Evolutionary conservation across 768 basidiomycete species (phyloP).

Genomic region (Phanerodontia chrysosporium): DNA sequence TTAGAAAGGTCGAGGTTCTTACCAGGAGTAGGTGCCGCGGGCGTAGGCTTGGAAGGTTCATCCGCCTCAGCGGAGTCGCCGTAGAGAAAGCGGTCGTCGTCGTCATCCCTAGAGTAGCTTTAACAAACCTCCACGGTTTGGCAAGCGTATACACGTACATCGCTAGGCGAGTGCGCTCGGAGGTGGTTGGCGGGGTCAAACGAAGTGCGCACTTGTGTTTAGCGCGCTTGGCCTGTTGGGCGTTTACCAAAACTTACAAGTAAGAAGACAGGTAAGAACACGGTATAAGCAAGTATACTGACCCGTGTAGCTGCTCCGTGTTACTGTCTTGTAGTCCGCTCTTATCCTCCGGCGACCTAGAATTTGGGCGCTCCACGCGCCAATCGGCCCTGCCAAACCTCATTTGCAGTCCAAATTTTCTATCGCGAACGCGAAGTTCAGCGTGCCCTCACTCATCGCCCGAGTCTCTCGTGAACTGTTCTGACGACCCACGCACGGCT

Average conservation of each 20-base stretch:
- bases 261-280: background rate
- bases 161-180: background rate
- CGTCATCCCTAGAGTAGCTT: conserved; percentile 24
- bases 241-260: background rate
- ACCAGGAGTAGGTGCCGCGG: conserved; percentile 36
- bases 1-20: conserved; percentile 32
- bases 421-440: background rate
- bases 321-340: background rate
- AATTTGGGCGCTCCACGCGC: background rate
- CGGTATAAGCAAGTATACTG: no score
- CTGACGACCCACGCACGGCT: background rate
- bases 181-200: background rate
- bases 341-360: background rate
- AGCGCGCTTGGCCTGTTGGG: background rate
- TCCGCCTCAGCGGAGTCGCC: conserved; percentile 24
- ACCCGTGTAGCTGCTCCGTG: background rate
- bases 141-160: background rate
- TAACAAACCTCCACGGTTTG: background rate
- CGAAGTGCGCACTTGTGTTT: background rate
- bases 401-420: background rate
- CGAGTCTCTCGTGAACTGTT: background rate
- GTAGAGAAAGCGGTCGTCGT: conserved; percentile 30
- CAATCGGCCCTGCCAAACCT: background rate
- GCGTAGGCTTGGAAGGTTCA: conserved; percentile 19
- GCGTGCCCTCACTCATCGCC: background rate